These are phyloP conservation scores for Begonia peltatifolia DNA, from an alignment of 306 rosid genomes.

Conservation along the genomic window DNA sequence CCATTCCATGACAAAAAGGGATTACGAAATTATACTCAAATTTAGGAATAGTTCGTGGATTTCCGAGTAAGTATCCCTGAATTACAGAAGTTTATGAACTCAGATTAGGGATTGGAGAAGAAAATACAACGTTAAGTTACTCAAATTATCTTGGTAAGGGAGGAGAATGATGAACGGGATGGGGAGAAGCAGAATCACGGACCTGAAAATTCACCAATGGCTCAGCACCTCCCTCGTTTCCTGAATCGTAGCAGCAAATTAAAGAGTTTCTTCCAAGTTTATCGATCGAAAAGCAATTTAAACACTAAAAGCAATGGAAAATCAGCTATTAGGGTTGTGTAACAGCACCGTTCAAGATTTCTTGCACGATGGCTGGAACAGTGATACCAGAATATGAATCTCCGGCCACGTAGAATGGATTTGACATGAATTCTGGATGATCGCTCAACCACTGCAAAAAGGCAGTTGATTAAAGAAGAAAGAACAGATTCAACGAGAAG, in stretches of 20 bases:
- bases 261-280: not conserved
- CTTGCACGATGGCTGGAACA: slow-evolving; percentile 33
- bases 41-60: slow-evolving; percentile 11
- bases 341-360: slow-evolving; percentile 39
- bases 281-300: not conserved
- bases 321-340: not conserved
- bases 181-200: not conserved
- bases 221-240: slow-evolving; percentile 28
- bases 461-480: not conserved
- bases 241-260: slow-evolving; percentile 16
- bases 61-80: slow-evolving; percentile 55
- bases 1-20: slow-evolving; percentile 41
- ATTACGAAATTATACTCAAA: slow-evolving; percentile 7
- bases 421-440: slow-evolving; percentile 41
- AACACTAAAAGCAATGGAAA: not conserved
- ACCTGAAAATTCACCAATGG: slow-evolving; percentile 59
- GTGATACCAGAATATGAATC: slow-evolving; percentile 63
- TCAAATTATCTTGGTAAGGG: too few species aligned
- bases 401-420: slow-evolving; percentile 45
- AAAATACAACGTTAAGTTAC: too few species aligned
- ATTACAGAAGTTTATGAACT: too few species aligned
- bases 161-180: not conserved
- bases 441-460: slow-evolving; percentile 48
- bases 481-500: not conserved
- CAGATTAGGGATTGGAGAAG: too few species aligned